Evolutionary conservation across 2,329 filamentous ascomycete genomes (phyloP).

Genomic region (Penicillium sp.): DNA sequence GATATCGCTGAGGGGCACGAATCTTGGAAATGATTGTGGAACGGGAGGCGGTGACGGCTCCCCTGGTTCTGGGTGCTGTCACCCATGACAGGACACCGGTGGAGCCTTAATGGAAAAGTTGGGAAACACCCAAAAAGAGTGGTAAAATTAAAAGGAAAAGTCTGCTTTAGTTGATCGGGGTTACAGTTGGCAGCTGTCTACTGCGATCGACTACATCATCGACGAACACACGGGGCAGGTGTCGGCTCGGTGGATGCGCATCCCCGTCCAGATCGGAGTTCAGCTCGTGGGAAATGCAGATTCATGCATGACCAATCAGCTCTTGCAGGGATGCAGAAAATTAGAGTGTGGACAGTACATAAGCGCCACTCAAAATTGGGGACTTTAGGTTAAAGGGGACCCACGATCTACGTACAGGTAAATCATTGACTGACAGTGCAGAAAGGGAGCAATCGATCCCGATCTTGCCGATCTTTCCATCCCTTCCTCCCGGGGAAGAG

Average conservation of each 20-base stretch:
- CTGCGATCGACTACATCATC: background rate
- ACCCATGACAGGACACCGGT: background rate
- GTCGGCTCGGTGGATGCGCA: background rate
- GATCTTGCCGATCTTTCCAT: background rate
- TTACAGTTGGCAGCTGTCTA: background rate
- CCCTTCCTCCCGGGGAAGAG: background rate
- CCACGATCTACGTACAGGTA: background rate
- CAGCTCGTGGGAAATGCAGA: conserved; percentile 1
- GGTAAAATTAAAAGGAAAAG: background rate
- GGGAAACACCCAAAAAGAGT: background rate
- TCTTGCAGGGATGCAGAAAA: background rate
- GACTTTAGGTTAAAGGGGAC: background rate
- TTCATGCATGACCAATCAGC: conserved; percentile 2
- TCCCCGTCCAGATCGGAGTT: background rate
- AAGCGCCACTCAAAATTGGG: conserved; percentile 1
- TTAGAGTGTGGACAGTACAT: background rate
- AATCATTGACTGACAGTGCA: background rate
- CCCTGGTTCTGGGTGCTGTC: background rate
- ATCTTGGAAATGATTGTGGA: background rate
- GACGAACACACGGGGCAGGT: background rate
- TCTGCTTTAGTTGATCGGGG: background rate
- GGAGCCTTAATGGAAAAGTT: background rate
- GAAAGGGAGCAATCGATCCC: background rate
- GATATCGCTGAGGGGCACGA: background rate
- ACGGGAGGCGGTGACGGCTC: background rate